Base-by-base conservation (phyloP, 495 filamentous ascomycete genomes). In the Aspergillus asperescens region DNA sequence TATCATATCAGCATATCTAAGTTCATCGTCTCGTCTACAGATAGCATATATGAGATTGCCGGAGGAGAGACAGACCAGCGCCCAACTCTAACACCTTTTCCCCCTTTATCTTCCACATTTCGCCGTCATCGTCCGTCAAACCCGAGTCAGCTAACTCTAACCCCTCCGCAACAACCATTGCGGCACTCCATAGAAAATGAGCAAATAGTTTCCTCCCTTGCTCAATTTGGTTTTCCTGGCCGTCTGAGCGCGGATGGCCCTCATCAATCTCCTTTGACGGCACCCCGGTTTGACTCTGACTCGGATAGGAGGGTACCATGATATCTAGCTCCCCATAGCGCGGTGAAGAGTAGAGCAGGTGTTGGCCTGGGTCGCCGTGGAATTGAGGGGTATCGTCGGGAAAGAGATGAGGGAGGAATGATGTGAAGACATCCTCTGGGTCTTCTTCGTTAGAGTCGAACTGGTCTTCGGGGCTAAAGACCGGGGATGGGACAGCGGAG, bases 171-270 rank as follows among this genome's bases (percentile, higher is more conserved):
- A 90, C 73, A 48, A 85, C 72, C 56, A 92, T 69, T 0, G 77
- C 82, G n/a, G 88, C 75, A 63, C 92, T 94, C 91, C 91, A 95
- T 5, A 95, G 68, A 64, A 87, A 87, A 65, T 95, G 90, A 28
- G 83, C 83, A 64, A 91, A 95, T 31, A 93, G 77, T 34, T 67
- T 72, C 48, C 85, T 66, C 13, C 79, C 79, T 32, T 78, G 71
- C 23, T 85, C 80, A 1, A 66, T 71, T 18, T 76, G 24, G 44
- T 62, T 66, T 25, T 44, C 48, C 7, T 45, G 34, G 13, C 59
- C 61, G 13, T 60, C 50, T 13, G 52, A 20, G 18, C 58, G 49
- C n/a, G 52, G 41, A 49, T 62, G 28, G 18, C 56, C 59, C 10
- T 43, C 54, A 3, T 52, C 58, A 15, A 52, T 56, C 18, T 61